A percentile compares a stretch with the other conserved stretches of the same genome.
These are phyloP conservation scores for Fusarium chlamydosporum DNA, from an alignment of 2,329 filamentous ascomycete species.

Conservation along the genomic window DNA sequence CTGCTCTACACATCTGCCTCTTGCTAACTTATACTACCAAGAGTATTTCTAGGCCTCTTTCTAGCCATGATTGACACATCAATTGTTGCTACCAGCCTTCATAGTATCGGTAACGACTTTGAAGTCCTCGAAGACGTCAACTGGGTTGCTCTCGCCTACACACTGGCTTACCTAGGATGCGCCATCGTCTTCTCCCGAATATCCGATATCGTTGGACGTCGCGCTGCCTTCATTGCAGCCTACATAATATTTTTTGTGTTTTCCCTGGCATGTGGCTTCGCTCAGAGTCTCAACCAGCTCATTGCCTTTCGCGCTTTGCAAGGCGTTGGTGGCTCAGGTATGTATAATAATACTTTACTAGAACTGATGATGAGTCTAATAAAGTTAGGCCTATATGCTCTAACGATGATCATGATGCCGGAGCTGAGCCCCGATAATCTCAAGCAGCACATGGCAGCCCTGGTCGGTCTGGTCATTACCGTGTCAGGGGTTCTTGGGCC, in stretches of 20 bases:
- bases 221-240: constrained; percentile 64
- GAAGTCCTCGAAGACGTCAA: constrained; percentile 61
- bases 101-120: constrained; percentile 68
- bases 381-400: constrained; percentile 63
- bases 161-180: constrained; percentile 69
- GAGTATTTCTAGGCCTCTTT: constrained; percentile 67
- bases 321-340: constrained; percentile 66
- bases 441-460: constrained; percentile 60
- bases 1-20: not conserved
- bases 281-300: constrained; percentile 57
- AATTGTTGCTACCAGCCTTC: constrained; percentile 71
- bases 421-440: constrained; percentile 62
- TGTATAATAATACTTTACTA: not conserved
- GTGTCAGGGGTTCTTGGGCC: constrained; percentile 66
- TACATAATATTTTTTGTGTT: constrained; percentile 69
- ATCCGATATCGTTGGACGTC: constrained; percentile 69
- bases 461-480: constrained; percentile 65
- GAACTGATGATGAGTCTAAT: not conserved
- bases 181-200: constrained; percentile 68
- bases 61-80: constrained; percentile 72
- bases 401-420: constrained; percentile 69
- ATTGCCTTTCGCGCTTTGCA: constrained; percentile 65
- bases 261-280: constrained; percentile 67
- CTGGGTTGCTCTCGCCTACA: constrained; percentile 70
- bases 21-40: constrained; percentile 45